phyloP scores from a whole-genome alignment of 176 grass and related monocot species.

The Cocos nucifera region DNA sequence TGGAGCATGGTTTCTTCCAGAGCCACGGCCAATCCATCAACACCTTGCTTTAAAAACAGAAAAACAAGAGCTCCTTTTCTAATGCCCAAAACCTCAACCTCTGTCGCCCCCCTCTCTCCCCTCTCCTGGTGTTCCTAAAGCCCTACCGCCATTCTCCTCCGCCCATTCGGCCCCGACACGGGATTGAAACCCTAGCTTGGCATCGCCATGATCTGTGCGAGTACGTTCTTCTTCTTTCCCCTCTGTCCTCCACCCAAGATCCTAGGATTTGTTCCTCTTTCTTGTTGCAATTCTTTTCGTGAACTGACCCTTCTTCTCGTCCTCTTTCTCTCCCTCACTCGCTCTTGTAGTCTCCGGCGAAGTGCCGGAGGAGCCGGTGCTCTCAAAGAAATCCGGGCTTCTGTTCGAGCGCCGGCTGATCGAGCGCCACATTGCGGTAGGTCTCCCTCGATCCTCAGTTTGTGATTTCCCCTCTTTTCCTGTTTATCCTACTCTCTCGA shows the following conservation, averaged over 20 bases:
- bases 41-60: too few relatives aligned
- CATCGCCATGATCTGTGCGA: conserved; percentile 81
- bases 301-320: not conserved
- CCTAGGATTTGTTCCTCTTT: conserved; percentile 21
- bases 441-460: too few relatives aligned
- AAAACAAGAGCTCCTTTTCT: too few relatives aligned
- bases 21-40: too few relatives aligned
- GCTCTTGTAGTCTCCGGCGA: conserved; percentile 76
- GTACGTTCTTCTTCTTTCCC: conserved; percentile 27
- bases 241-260: conserved; percentile 10
- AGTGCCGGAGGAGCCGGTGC: conserved; percentile 89
- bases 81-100: too few relatives aligned
- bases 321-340: conserved; percentile 1
- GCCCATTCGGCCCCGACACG: not conserved
- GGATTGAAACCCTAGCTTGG: not conserved
- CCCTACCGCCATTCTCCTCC: conserved; percentile 15
- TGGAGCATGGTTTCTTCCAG: too few relatives aligned
- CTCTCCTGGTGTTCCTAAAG: not conserved
- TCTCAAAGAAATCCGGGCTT: conserved; percentile 89
- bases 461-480: too few relatives aligned
- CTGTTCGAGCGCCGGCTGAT: conserved; percentile 86
- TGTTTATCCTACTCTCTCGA: too few relatives aligned
- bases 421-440: conserved; percentile 74
- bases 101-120: not conserved
- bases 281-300: not conserved